Percentiles rank a stretch among this genome's conserved stretches.
Evolutionary conservation across 768 basidiomycete species (phyloP).

Genomic region (Chalciporus chontae): DNA sequence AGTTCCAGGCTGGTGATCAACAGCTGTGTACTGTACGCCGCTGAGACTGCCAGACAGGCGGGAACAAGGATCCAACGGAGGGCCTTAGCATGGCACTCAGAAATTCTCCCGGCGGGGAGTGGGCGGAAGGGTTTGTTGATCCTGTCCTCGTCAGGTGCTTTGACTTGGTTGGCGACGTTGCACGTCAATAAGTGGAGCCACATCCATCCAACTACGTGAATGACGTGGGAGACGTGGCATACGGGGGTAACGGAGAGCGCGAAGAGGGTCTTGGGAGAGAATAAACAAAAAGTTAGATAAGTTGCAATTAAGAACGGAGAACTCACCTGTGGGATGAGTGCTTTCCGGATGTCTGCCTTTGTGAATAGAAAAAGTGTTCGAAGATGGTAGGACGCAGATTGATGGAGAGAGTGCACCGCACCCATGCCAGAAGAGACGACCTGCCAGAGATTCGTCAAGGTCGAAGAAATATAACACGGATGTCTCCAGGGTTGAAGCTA

Average conservation of each 20-base stretch:
- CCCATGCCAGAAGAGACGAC: not conserved
- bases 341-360: slow-evolving; percentile 16
- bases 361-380: slow-evolving; percentile 24
- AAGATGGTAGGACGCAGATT: slow-evolving; percentile 9
- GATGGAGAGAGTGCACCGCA: not conserved
- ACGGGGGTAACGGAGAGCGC: slow-evolving; percentile 25
- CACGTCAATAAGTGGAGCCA: slow-evolving; percentile 42
- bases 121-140: slow-evolving; percentile 42
- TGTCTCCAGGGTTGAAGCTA: not conserved
- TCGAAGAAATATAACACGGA: not conserved
- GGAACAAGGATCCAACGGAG: slow-evolving; percentile 36
- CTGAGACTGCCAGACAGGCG: slow-evolving; percentile 31
- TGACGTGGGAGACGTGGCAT: slow-evolving; percentile 4
- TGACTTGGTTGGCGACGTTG: slow-evolving; percentile 38
- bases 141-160: slow-evolving; percentile 36
- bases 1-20: slow-evolving; percentile 28
- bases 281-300: not conserved
- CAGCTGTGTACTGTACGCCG: slow-evolving; percentile 26
- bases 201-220: slow-evolving; percentile 35
- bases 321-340: slow-evolving; percentile 20
- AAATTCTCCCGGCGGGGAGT: slow-evolving; percentile 39
- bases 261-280: slow-evolving; percentile 28
- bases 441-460: not conserved
- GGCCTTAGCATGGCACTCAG: slow-evolving; percentile 26
- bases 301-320: not conserved